These are phyloP conservation scores for Circinella umbellata DNA, from an alignment of 371 early-diverging fungal genomes.

Conservation along the genomic window DNA sequence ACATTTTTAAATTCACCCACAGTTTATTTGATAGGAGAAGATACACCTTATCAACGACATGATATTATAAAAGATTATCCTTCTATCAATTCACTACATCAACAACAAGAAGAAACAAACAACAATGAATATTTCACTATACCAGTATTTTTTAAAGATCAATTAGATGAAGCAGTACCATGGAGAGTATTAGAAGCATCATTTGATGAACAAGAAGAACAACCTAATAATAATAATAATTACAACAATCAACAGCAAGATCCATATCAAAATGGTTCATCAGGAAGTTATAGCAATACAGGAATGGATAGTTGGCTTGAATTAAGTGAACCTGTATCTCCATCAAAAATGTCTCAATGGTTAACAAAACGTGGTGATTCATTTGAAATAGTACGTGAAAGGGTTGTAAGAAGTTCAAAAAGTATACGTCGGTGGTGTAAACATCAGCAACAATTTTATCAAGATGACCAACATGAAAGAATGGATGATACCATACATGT, in stretches of 20 bases:
- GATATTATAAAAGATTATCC: neutral
- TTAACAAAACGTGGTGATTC: conserved; percentile 23
- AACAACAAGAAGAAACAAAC: neutral
- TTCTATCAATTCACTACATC: neutral
- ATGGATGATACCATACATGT: neutral
- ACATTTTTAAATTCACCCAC: conserved; percentile 17
- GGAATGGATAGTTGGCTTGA: conserved; percentile 26
- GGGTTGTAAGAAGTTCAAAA: conserved; percentile 21
- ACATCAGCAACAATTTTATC: conserved; percentile 21
- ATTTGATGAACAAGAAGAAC: conserved; percentile 2
- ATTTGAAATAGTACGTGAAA: conserved; percentile 25
- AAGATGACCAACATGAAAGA: neutral
- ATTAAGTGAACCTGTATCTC: conserved; percentile 22
- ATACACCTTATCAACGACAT: neutral
- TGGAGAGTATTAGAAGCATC: conserved; percentile 30
- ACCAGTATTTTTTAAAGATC: conserved; percentile 16
- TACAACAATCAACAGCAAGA: neutral
- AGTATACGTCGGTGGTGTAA: conserved; percentile 31
- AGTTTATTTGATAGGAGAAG: conserved; percentile 13
- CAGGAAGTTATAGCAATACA: neutral
- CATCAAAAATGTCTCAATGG: conserved; percentile 25
- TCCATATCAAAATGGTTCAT: neutral
- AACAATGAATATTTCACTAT: neutral
- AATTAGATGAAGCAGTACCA: conserved; percentile 27
- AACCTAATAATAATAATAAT: neutral